A percentile compares a stretch with the other conserved stretches of the same genome.
Evolutionary conservation across 768 basidiomycete species (phyloP).

Genomic region (Leccinum pellstonianum): DNA sequence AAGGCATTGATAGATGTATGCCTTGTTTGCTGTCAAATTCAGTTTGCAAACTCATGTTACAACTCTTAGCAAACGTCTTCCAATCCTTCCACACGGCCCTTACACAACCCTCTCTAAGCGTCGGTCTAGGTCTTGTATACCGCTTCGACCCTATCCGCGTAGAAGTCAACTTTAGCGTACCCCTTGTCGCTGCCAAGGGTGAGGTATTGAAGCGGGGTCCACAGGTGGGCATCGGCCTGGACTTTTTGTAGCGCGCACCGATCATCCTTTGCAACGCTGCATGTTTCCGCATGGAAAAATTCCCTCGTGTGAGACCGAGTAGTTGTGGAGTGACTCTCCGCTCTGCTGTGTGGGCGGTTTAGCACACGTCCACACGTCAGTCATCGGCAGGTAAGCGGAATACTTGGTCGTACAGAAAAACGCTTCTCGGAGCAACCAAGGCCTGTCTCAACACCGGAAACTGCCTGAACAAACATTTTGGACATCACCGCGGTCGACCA

Average conservation of each 20-base stretch:
- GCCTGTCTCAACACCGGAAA: too few relatives aligned
- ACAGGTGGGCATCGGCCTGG: slow-evolving; percentile 79
- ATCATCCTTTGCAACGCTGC: slow-evolving; percentile 9
- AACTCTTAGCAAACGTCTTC: slow-evolving; percentile 6
- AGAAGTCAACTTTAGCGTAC: slow-evolving; percentile 86
- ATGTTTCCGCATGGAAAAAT: background rate
- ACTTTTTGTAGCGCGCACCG: slow-evolving; percentile 54
- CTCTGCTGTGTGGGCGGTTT: background rate
- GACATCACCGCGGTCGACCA: too few relatives aligned
- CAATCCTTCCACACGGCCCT: slow-evolving; percentile 18
- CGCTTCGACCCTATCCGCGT: slow-evolving; percentile 80
- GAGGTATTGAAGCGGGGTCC: slow-evolving; percentile 70
- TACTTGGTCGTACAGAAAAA: too few relatives aligned
- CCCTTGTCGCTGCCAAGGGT: slow-evolving; percentile 64
- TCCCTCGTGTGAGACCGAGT: background rate
- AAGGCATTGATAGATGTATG: slow-evolving; percentile 57
- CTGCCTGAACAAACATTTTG: too few relatives aligned
- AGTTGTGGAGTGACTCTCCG: background rate
- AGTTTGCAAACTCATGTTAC: background rate
- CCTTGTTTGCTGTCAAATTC: slow-evolving; percentile 7
- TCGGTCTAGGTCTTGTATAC: slow-evolving; percentile 81
- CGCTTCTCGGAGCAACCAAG: too few relatives aligned
- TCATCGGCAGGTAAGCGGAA: background rate
- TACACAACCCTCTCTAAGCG: slow-evolving; percentile 62
- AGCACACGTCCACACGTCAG: background rate